Evolutionary conservation across 257 asterid genomes (phyloP).

Genomic region (Galeopsis tetrahit): DNA sequence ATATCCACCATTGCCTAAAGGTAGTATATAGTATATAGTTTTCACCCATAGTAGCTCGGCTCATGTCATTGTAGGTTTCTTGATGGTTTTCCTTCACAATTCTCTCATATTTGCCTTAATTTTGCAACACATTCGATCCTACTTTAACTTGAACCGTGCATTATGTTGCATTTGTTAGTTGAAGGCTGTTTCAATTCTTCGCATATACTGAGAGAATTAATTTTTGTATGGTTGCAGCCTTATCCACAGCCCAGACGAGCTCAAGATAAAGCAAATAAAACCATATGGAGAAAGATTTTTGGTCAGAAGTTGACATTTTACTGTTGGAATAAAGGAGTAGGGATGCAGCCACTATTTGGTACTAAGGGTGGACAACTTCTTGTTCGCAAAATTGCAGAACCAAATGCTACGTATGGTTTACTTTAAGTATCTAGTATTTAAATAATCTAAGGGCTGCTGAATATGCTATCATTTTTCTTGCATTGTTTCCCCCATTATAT

Average conservation of each 20-base stretch:
- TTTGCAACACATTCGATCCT: too few species aligned
- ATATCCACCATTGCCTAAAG: too few species aligned
- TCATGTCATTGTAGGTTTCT: background rate
- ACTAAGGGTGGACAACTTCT: slow-evolving; percentile 77
- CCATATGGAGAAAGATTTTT: slow-evolving; percentile 35
- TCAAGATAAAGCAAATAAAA: slow-evolving; percentile 49
- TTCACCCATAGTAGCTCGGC: background rate
- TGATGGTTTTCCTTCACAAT: background rate
- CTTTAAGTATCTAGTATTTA: background rate
- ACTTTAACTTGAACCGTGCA: too few species aligned
- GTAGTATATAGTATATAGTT: background rate
- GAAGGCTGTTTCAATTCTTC: background rate
- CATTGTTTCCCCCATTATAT: background rate
- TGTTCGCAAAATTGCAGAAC: slow-evolving; percentile 73
- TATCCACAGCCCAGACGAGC: slow-evolving; percentile 46
- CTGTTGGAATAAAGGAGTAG: slow-evolving; percentile 82
- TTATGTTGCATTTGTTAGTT: background rate
- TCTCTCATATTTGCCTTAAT: too few species aligned
- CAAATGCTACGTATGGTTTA: slow-evolving; percentile 65
- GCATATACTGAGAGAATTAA: slow-evolving; percentile 10
- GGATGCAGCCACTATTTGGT: slow-evolving; percentile 78
- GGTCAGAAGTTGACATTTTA: slow-evolving; percentile 52
- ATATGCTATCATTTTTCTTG: slow-evolving; percentile 13
- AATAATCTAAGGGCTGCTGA: slow-evolving; percentile 19
- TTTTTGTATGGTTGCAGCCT: slow-evolving; percentile 48